Conservation (phyloP, 2,329 filamentous ascomycete species). For the Tolypocladium ovalisporum region DNA sequence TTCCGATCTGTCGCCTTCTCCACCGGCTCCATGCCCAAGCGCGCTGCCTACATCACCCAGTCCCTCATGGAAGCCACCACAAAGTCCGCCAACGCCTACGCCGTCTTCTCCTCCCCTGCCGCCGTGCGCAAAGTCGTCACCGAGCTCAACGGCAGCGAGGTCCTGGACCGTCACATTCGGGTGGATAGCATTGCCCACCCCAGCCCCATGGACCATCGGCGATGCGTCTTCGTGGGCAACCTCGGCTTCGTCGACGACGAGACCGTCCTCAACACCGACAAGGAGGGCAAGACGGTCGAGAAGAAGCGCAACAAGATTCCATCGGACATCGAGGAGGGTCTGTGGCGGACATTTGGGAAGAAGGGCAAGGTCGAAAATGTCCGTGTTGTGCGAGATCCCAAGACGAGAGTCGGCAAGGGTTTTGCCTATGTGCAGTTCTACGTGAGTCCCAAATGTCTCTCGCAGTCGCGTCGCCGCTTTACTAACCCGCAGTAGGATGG, state of each 20-base stretch:
- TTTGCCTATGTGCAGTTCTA: constrained; percentile 97
- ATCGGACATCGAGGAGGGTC: constrained; percentile 82
- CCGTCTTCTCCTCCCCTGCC: constrained; percentile 66
- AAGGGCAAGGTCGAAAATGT: constrained; percentile 82
- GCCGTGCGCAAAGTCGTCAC: constrained; percentile 68
- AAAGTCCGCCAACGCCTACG: constrained; percentile 89
- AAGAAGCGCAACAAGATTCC: constrained; percentile 67
- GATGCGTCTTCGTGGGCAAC: constrained; percentile 94
- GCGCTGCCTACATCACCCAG: constrained; percentile 87
- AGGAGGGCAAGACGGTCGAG: constrained; percentile 54
- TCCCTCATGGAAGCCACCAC: constrained; percentile 86
- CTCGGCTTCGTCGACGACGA: constrained; percentile 94
- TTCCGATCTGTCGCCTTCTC: constrained; percentile 90
- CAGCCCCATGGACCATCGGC: constrained; percentile 66
- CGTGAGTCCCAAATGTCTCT: constrained; percentile 26
- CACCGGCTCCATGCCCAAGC: constrained; percentile 68
- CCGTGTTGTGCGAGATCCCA: constrained; percentile 77
- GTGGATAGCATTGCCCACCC: constrained; percentile 90
- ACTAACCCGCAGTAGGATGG: constrained; percentile 42
- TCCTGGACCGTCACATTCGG: constrained; percentile 79
- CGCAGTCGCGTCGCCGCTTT: neutral
- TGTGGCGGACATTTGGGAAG: constrained; percentile 72
- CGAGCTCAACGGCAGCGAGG: constrained; percentile 70
- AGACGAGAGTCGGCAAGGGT: constrained; percentile 89
- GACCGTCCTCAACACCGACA: constrained; percentile 53